Conservation (phyloP, 495 filamentous ascomycete genomes). For the Bryoglossum gracile region DNA sequence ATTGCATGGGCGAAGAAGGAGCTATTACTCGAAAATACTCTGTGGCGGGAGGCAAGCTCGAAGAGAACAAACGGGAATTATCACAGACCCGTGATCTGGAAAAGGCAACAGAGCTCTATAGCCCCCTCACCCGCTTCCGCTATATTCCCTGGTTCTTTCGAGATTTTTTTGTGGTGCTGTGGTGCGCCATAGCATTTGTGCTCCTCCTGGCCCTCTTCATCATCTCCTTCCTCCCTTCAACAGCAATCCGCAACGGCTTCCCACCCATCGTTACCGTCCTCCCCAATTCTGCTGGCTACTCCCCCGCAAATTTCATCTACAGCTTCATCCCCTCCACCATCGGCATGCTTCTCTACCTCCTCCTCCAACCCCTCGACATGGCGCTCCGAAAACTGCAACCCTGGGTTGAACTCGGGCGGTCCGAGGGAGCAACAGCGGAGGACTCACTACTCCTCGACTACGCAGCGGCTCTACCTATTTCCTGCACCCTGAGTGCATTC, state of each 20-base stretch:
- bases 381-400: conserved; percentile 69
- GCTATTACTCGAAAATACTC: conserved; percentile 49
- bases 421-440: conserved; percentile 56
- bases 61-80: conserved; percentile 27
- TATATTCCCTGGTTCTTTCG: conserved; percentile 77
- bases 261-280: conserved; percentile 54
- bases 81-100: conserved; percentile 18
- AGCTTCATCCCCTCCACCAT: conserved; percentile 73
- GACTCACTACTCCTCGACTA: conserved; percentile 70
- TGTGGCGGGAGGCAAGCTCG: conserved; percentile 30
- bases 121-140: conserved; percentile 45
- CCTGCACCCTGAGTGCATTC: conserved; percentile 38
- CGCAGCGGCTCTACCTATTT: conserved; percentile 51
- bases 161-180: conserved; percentile 52
- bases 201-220: conserved; percentile 67
- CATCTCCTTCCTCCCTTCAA: conserved; percentile 64
- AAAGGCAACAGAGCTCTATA: conserved; percentile 33
- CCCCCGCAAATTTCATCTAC: conserved; percentile 80
- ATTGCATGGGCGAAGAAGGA: conserved; percentile 57
- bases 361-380: conserved; percentile 69
- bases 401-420: conserved; percentile 55
- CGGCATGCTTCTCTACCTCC: conserved; percentile 68
- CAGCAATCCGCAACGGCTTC: conserved; percentile 61
- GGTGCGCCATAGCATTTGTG: conserved; percentile 53
- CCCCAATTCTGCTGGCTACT: conserved; percentile 60